Base-by-base conservation (phyloP, 805 yeast genomes). In the Hanseniaspora meyeri region DNA sequence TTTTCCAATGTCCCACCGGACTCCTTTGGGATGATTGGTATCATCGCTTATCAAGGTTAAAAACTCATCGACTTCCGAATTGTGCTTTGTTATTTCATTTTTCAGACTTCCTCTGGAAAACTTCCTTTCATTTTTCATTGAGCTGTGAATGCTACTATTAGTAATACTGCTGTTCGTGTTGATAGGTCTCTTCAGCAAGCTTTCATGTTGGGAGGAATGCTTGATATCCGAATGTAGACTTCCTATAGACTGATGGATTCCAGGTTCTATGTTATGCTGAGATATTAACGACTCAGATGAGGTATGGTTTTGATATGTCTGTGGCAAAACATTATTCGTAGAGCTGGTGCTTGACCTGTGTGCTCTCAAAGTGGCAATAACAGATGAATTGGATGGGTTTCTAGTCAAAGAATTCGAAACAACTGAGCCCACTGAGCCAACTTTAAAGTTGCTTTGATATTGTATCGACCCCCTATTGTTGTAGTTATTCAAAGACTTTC, bases 311-410 rank as follows among this genome's bases (percentile, higher is more conserved):
- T 51, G 55, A n/a, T n/a, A n/a, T 9, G 36, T 14, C 24, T 36
- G 29, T 14, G 65, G 63, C 8, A 66, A 57, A 39, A 61, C 60
- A 17, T 47, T 29, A 37, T 45, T 64, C 1, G 72, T 66, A 12
- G 58, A 49, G 8, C 67, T 63, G 32, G 62, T 66, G 27, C 76
- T 71, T 5, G 74, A 65, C 59, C 73, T 67, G 49, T 75, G 79
- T 4, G 66, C 68, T 45, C 73, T 66, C 24, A 71, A 57, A 8
- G 72, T 70, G 3, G 72, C 73, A 14, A 70, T 64, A 1, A 76
- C 70, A 0, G 77, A 74, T 3, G 73, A 69, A 51, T 69, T 71
- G 0, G 79, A 77, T n/a, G 74, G 72, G 24, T 72, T 71, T 59
- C 78, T 66, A 5, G 73, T 65, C 20, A 73, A 57, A 7, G 64